Percentiles rank a stretch among this genome's conserved stretches.
Conservation (phyloP, 306 rosid genomes). For the Ormosia emarginata region DNA sequence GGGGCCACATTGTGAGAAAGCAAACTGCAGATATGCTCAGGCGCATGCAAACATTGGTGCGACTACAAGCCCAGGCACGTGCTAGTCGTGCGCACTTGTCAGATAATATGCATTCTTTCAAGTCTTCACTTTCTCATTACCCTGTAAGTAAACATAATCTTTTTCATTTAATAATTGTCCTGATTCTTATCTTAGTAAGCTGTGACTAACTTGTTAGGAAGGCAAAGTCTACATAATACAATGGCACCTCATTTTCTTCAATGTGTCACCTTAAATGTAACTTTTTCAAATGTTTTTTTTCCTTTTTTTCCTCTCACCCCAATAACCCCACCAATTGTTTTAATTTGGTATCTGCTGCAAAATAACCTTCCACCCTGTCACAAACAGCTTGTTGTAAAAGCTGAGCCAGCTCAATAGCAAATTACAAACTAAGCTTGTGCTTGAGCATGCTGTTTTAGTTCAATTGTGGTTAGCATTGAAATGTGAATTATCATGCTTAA, state of each 20-base stretch:
- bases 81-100: conserved; percentile 55
- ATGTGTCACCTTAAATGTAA: not conserved
- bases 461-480: conserved; percentile 3
- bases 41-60: conserved; percentile 89
- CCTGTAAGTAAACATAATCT: conserved; percentile 46
- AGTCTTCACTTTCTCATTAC: conserved; percentile 45
- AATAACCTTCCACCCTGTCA: not conserved
- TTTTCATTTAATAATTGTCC: not conserved
- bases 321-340: not conserved
- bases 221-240: not conserved
- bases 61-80: conserved; percentile 78
- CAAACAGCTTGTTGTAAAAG: not conserved
- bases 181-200: not conserved
- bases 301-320: not conserved
- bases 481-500: not conserved
- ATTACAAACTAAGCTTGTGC: not conserved
- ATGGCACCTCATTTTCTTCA: not conserved
- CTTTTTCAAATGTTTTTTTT: not conserved
- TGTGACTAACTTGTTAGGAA: not conserved
- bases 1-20: conserved; percentile 95
- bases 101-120: conserved; percentile 45
- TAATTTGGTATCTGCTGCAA: not conserved
- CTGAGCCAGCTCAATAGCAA: not conserved
- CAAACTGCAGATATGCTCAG: conserved; percentile 83
- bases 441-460: not conserved